Percentiles rank a stretch among this genome's conserved stretches.
Conservation (phyloP, 208 protist genomes). For the Crithidia bombi region DNA sequence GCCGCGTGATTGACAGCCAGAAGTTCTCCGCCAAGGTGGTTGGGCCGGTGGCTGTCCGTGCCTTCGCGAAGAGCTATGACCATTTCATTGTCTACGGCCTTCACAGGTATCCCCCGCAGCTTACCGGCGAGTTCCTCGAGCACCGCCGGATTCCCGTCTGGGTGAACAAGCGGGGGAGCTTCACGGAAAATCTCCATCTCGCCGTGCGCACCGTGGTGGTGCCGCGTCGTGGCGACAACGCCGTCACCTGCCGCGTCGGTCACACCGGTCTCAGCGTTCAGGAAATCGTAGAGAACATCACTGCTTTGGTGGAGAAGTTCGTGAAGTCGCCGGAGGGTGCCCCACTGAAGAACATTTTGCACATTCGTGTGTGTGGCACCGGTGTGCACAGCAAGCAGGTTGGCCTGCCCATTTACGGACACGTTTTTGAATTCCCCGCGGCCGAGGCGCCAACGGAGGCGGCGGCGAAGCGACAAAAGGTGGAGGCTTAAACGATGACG, state of each 20-base stretch:
- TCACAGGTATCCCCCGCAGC: constrained; percentile 75
- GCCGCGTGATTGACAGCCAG: constrained; percentile 84
- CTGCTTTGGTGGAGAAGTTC: constrained; percentile 65
- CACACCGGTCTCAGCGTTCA: constrained; percentile 70
- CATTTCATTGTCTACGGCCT: constrained; percentile 84
- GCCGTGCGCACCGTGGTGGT: constrained; percentile 74
- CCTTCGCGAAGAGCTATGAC: constrained; percentile 87
- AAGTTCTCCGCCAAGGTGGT: constrained; percentile 77
- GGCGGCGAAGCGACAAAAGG: constrained; percentile 26
- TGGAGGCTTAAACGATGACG: constrained; percentile 13
- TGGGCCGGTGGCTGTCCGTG: constrained; percentile 78
- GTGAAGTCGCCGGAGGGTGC: constrained; percentile 62
- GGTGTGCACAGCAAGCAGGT: constrained; percentile 65
- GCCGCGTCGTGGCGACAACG: constrained; percentile 77
- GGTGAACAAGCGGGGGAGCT: constrained; percentile 58
- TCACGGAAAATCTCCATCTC: constrained; percentile 45
- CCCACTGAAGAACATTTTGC: constrained; percentile 62
- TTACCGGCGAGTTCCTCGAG: constrained; percentile 88
- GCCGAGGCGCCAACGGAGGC: constrained; percentile 8
- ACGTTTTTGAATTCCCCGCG: constrained; percentile 55
- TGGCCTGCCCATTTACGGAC: constrained; percentile 75
- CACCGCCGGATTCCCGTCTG: constrained; percentile 82
- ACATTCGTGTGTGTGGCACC: constrained; percentile 80
- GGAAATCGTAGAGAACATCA: constrained; percentile 76
- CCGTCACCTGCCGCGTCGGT: constrained; percentile 77